A percentile compares a stretch with the other conserved stretches of the same genome.
Conservation (phyloP, 768 basidiomycete genomes). For the Psilocybe tampanensis region DNA sequence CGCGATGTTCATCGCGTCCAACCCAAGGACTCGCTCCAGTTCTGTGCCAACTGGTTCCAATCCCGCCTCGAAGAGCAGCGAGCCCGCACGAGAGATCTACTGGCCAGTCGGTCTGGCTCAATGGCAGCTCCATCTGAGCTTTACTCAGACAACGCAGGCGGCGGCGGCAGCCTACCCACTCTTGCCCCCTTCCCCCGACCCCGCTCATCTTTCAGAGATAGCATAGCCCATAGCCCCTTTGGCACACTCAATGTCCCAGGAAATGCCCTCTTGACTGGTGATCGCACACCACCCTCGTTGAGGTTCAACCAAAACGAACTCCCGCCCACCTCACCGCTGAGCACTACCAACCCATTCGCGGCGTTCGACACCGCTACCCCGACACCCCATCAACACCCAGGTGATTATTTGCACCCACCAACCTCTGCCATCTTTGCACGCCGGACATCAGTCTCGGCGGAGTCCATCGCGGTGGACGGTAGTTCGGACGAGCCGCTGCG, state of each 20-base stretch:
- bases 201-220: conserved; percentile 58
- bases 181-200: conserved; percentile 62
- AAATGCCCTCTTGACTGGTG: conserved; percentile 68
- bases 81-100: conserved; percentile 66
- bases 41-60: conserved; percentile 95
- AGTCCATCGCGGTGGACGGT: conserved; percentile 87
- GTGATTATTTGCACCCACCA: conserved; percentile 74
- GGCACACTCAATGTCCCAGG: conserved; percentile 81
- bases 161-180: conserved; percentile 35
- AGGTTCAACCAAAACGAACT: conserved; percentile 60
- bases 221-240: conserved; percentile 69
- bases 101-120: conserved; percentile 54
- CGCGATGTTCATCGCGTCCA: conserved; percentile 85
- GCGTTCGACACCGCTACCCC: conserved; percentile 52
- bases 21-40: conserved; percentile 90
- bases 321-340: conserved; percentile 63
- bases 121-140: conserved; percentile 58
- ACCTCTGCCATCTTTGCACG: conserved; percentile 83
- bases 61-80: conserved; percentile 85
- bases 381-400: conserved; percentile 46
- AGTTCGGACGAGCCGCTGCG: conserved; percentile 69
- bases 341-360: conserved; percentile 52
- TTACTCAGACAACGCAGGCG: conserved; percentile 52
- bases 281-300: conserved; percentile 57
- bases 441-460: conserved; percentile 93